Evolutionary conservation across 2,329 filamentous ascomycete genomes (phyloP), one percentile per base, ranked within the genome.

Genomic region (Calonectria henricotiae): DNA sequence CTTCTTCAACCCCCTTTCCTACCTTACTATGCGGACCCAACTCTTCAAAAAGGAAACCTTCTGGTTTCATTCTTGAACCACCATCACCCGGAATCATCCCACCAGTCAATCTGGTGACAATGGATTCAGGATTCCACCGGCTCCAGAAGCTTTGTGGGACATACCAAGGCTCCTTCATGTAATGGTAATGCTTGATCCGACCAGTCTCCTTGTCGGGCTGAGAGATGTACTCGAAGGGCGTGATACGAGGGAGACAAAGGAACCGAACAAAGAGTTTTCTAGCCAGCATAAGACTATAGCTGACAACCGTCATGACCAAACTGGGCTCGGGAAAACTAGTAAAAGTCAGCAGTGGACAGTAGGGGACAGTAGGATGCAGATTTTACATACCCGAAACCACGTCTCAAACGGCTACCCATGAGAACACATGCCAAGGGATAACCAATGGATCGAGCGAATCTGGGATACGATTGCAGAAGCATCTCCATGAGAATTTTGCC

Each of bases 141-240:
- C 86, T 89, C 89, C 86, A 89, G 46, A 88, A 79, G 0, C 88
- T 92, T 32, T 86, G 85, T 70, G 87, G 85, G 27, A 89, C 84
- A 80, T 93, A 94, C 81, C 89, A 93, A 2, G 92, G 92, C 55
- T 90, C 87, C 12, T 89, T 88, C 30, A 91, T 85, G 81, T 90
- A 93, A 43, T 83, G 74, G 0, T 82, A 74, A 79, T 75, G 79
- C 64, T 86, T 84, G 71, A 90, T 86, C 3, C 88, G 86, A 0
- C 88, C 88, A 0, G 88, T 87, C 35, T 85, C 81, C 11, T 84
- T 81, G 71, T 93, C 87, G 0, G 87, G 83, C 0, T 88, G 83
- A 1, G 82, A 81, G 47, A 89, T 62, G 67, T 79, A 79, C 66
- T 80, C 73, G 73, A 85, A 69, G 78, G 78, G 74, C 76, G 81